Evolutionary conservation across 1,139 yeast species (phyloP).

Genomic region (Candida sanyaensis): DNA sequence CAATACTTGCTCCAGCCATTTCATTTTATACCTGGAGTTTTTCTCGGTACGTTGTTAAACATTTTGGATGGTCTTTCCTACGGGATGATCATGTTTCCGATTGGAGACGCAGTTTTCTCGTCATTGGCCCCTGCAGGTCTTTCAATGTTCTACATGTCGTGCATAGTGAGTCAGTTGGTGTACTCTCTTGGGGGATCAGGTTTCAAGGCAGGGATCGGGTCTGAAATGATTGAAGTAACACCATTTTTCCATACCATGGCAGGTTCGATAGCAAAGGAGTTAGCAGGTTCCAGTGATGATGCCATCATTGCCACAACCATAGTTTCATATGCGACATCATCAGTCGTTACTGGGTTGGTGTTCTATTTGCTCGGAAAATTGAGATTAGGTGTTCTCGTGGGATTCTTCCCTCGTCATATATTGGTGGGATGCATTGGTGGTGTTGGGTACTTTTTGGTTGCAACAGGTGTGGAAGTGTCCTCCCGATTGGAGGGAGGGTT

Average conservation of each 20-base stretch:
- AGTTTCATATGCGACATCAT: slow-evolving; percentile 78
- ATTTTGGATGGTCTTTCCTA: slow-evolving; percentile 91
- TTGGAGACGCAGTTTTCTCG: slow-evolving; percentile 76
- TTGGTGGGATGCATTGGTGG: slow-evolving; percentile 98
- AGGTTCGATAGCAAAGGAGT: slow-evolving; percentile 56
- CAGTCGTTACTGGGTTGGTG: slow-evolving; percentile 82
- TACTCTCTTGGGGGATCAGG: slow-evolving; percentile 90
- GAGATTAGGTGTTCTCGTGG: slow-evolving; percentile 80
- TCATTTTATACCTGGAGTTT: slow-evolving; percentile 71
- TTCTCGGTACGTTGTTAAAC: slow-evolving; percentile 80
- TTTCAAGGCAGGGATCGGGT: slow-evolving; percentile 87
- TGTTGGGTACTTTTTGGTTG: slow-evolving; percentile 88
- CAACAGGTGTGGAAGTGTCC: slow-evolving; percentile 89
- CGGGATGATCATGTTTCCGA: slow-evolving; percentile 96
- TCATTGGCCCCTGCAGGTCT: slow-evolving; percentile 84
- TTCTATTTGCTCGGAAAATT: slow-evolving; percentile 78
- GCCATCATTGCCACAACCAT: slow-evolving; percentile 85
- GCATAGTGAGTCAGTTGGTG: slow-evolving; percentile 83
- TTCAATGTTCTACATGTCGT: slow-evolving; percentile 91
- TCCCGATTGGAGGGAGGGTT: slow-evolving; percentile 77
- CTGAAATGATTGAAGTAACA: slow-evolving; percentile 98
- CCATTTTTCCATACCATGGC: slow-evolving; percentile 99
- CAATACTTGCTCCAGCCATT: slow-evolving; percentile 38
- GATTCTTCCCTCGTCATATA: slow-evolving; percentile 94
- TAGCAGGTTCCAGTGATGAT: slow-evolving; percentile 50